Evolutionary conservation across 23 red algal genomes (phyloP), one percentile per base, ranked within the genome.

Genomic region (Gracilaria gracilis): DNA sequence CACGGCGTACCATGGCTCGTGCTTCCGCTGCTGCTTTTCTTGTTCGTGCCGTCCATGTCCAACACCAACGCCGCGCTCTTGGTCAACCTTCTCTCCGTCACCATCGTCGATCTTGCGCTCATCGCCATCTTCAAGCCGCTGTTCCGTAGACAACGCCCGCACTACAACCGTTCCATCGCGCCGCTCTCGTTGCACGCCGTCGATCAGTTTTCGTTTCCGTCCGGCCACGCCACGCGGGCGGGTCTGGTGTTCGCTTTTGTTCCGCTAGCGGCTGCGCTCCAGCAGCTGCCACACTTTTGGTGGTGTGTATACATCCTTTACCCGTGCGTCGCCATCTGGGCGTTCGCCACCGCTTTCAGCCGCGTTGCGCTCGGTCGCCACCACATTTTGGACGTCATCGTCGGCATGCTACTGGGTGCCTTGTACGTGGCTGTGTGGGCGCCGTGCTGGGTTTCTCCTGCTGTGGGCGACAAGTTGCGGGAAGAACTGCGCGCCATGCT

Each of bases 181-280:
- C 75, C 48, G 20, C 57, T 86, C 42, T 83, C 94, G 32, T 38
- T 96, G 36, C 82, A 90, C 49, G 76, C 76, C 42, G 82, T 96
- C 24, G 94, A 96, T 81, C 77, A 91, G 51, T 96, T 91, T 80
- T 90, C 94, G 20, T 96, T 96, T 39, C 94, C 94, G 21, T 96
- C 94, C 15, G 94, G 94, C 29, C 94, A 96, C 37, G 66, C 87
- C 23, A 96, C 86, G 17, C 87, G 94, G 35, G 82, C 66, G 15
- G 79, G 67, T 20, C 75, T 87, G 17, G 67, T 96, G 27, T 47
- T 88, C 31, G 65, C 79, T 25, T 87, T 91, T 32, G 88, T 88
- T 9, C 75, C 74, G 5, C 29, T 71, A 13, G 47, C 72, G 4
- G 80, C 70, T 9, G 42, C 66, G 13, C 57, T 47, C 20, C 29